Evolutionary conservation across 2,329 filamentous ascomycete species (phyloP).

Genomic region (Cyphellophora europaea): DNA sequence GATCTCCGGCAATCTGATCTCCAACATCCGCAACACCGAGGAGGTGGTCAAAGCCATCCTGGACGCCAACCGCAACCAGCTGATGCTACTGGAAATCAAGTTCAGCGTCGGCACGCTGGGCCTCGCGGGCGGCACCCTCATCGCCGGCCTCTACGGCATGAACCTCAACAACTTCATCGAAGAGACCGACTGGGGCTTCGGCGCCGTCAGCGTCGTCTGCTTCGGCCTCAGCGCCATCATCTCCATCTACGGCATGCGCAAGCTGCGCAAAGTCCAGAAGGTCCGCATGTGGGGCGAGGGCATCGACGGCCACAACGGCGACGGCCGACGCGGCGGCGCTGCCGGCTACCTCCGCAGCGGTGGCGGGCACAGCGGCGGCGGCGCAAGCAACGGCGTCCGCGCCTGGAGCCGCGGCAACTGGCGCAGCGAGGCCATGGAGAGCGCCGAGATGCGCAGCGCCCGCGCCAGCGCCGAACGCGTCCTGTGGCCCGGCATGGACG

Average conservation of each 20-base stretch:
- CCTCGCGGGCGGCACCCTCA: slow-evolving; percentile 87
- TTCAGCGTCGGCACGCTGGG: slow-evolving; percentile 92
- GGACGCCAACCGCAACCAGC: slow-evolving; percentile 92
- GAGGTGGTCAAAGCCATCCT: slow-evolving; percentile 97
- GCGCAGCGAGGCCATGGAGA: slow-evolving; percentile 34
- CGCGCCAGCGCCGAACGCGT: slow-evolving; percentile 12
- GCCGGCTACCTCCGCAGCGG: slow-evolving; percentile 1
- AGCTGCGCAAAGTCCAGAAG: slow-evolving; percentile 75
- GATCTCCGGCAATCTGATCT: slow-evolving; percentile 84
- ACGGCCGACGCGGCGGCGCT: slow-evolving; percentile 16
- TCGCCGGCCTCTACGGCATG: slow-evolving; percentile 99
- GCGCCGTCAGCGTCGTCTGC: slow-evolving; percentile 61
- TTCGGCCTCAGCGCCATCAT: slow-evolving; percentile 65
- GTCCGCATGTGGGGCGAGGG: slow-evolving; percentile 74
- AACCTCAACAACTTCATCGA: slow-evolving; percentile 98
- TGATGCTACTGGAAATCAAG: slow-evolving; percentile 95
- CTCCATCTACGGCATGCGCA: slow-evolving; percentile 73
- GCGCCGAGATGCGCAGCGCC: slow-evolving; percentile 18
- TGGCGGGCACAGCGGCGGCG: slow-evolving; percentile 11
- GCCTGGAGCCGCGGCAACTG: slow-evolving; percentile 27
- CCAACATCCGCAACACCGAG: slow-evolving; percentile 92
- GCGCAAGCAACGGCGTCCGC: slow-evolving; percentile 6
- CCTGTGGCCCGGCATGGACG: slow-evolving; percentile 21
- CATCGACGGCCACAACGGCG: slow-evolving; percentile 20
- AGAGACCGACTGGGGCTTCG: slow-evolving; percentile 81